Conservation (phyloP, 495 filamentous ascomycete genomes). For the Neurospora sp. region DNA sequence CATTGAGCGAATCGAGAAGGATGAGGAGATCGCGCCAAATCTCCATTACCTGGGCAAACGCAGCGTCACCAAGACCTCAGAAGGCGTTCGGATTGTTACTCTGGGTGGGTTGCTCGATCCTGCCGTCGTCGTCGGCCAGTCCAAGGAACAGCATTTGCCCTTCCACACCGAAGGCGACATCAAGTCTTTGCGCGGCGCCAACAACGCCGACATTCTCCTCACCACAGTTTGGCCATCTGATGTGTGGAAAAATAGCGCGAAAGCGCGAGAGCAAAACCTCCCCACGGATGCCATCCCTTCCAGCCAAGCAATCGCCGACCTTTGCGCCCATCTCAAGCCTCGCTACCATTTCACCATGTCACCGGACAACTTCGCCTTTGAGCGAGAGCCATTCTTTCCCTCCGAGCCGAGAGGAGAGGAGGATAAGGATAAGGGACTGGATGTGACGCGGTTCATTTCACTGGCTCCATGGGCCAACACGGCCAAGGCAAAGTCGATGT, state of each 20-base stretch:
- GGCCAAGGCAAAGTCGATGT: constrained; percentile 72
- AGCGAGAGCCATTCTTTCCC: constrained; percentile 89
- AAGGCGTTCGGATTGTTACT: constrained; percentile 74
- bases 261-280: constrained; percentile 35
- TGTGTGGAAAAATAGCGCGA: constrained; percentile 46
- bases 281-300: constrained; percentile 21
- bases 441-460: constrained; percentile 79
- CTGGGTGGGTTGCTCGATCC: constrained; percentile 62
- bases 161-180: constrained; percentile 69
- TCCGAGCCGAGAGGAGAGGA: constrained; percentile 12
- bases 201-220: constrained; percentile 72
- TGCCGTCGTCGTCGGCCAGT: constrained; percentile 37
- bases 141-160: constrained; percentile 54
- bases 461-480: constrained; percentile 66
- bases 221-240: constrained; percentile 76
- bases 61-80: constrained; percentile 74
- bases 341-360: constrained; percentile 79
- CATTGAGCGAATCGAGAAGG: constrained; percentile 58
- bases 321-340: constrained; percentile 67
- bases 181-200: constrained; percentile 58
- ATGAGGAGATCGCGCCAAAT: constrained; percentile 74
- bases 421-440: constrained; percentile 30
- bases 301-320: constrained; percentile 52
- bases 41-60: constrained; percentile 81
- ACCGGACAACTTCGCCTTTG: constrained; percentile 55